Evolutionary conservation across 2,329 filamentous ascomycete genomes (phyloP).

Genomic region (Ophiostoma australiae): DNA sequence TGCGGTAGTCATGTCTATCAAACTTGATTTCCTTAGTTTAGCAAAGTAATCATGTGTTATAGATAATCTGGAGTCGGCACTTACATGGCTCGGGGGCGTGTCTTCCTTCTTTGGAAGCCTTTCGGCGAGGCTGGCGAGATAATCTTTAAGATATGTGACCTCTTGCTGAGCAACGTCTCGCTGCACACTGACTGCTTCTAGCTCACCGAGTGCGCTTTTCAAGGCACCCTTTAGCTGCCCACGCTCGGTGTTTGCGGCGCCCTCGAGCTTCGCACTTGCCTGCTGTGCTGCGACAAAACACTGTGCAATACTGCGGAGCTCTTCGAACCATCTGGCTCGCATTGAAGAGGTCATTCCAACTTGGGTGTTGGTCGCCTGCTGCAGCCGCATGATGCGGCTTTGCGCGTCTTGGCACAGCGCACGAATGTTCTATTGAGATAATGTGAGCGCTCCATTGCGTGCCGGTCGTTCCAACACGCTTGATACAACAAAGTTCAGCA

Average conservation of each 20-base stretch:
- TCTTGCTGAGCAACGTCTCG: conserved; percentile 22
- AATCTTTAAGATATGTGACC: conserved; percentile 21
- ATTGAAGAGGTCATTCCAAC: conserved; percentile 23
- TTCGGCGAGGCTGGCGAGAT: neutral
- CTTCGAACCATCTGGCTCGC: conserved; percentile 24
- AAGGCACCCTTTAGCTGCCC: conserved; percentile 24
- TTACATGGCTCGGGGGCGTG: neutral
- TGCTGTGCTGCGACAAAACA: conserved; percentile 28
- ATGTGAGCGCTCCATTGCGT: neutral
- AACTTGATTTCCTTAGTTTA: neutral
- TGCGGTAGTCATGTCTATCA: neutral
- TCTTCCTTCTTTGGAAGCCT: neutral
- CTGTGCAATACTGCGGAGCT: conserved; percentile 27
- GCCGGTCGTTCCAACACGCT: neutral
- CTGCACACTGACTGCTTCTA: conserved; percentile 20
- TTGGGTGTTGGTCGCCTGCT: conserved; percentile 27
- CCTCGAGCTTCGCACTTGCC: conserved; percentile 25
- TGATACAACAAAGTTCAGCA: neutral
- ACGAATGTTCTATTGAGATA: conserved; percentile 25
- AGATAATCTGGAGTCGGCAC: neutral
- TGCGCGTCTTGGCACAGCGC: conserved; percentile 26
- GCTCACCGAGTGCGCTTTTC: conserved; percentile 24
- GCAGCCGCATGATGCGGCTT: conserved; percentile 28
- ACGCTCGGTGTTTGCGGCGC: conserved; percentile 23
- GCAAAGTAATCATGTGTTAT: neutral